Evolutionary conservation across 2,329 filamentous ascomycete species (phyloP).

Genomic region (Pyricularia grisea): DNA sequence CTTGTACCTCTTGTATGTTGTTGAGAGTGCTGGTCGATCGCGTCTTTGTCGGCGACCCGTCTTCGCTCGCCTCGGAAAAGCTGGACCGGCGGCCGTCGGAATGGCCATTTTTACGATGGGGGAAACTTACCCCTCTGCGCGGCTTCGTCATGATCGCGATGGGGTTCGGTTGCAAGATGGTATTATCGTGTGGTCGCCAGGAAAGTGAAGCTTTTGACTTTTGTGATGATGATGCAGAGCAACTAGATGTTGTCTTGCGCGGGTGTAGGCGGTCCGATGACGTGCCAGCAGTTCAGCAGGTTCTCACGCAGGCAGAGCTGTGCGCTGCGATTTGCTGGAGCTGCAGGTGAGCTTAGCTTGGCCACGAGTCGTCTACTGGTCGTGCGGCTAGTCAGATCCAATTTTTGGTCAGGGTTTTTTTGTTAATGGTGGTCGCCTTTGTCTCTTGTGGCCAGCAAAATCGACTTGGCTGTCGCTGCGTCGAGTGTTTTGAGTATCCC

Average conservation of each 20-base stretch:
- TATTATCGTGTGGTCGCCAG: neutral
- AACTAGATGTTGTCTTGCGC: neutral
- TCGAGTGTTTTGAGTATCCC: neutral
- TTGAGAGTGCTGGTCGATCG: constrained; percentile 21
- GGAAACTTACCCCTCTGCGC: constrained; percentile 46
- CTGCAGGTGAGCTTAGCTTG: neutral
- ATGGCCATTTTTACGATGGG: constrained; percentile 39
- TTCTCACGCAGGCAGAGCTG: neutral
- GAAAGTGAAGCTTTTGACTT: neutral
- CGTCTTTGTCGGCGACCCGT: constrained; percentile 13
- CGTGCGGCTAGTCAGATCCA: neutral
- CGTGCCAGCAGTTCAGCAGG: neutral
- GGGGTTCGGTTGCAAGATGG: neutral
- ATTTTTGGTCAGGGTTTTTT: neutral
- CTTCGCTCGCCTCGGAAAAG: constrained; percentile 49
- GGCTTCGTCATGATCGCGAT: constrained; percentile 22
- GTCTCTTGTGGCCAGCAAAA: neutral
- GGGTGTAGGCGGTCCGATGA: neutral
- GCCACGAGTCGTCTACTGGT: neutral
- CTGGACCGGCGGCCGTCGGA: constrained; percentile 54
- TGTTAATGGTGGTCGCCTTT: neutral
- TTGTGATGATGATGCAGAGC: neutral
- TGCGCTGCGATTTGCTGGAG: neutral
- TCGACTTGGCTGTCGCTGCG: neutral
- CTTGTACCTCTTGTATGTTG: constrained; percentile 26